Percentiles rank a stretch among this genome's conserved stretches.
Evolutionary conservation across 148 eudicot species (phyloP).

Genomic region (Vaccinium vitisidaea): DNA sequence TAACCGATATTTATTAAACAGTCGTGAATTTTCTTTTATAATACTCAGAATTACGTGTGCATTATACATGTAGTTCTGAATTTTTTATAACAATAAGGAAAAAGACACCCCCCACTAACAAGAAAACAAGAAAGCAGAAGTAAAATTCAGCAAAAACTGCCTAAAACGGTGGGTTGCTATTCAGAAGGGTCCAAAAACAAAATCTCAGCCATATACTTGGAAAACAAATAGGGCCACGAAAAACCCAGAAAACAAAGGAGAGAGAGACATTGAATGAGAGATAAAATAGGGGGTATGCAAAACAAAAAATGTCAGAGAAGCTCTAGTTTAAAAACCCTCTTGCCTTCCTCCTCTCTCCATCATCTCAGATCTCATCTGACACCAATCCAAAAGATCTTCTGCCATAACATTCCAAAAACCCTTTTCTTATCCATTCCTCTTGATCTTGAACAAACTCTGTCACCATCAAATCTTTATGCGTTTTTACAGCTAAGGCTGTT

Average conservation of each 20-base stretch:
- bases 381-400: conserved; percentile 36
- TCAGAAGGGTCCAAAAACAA: conserved; percentile 15
- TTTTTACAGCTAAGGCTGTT: conserved; percentile 77
- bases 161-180: conserved; percentile 35
- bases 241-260: conserved; percentile 5
- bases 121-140: background rate
- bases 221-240: conserved; percentile 21
- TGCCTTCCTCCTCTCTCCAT: conserved; percentile 12
- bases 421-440: conserved; percentile 42
- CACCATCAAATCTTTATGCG: conserved; percentile 47
- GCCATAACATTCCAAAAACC: conserved; percentile 34
- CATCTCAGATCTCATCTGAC: conserved; percentile 42
- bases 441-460: conserved; percentile 58
- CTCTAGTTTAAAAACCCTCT: conserved; percentile 16
- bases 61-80: background rate
- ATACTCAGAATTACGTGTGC: background rate
- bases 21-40: too few relatives aligned
- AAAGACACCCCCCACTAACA: conserved; percentile 1
- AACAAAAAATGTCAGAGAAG: conserved; percentile 16
- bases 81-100: background rate
- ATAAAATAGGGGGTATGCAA: conserved; percentile 7
- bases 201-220: conserved; percentile 21
- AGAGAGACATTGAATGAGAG: conserved; percentile 18
- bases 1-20: too few relatives aligned
- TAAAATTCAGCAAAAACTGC: conserved; percentile 27